These are phyloP conservation scores for Petunia secreta DNA, from an alignment of 257 asterid species.

Conservation along the genomic window DNA sequence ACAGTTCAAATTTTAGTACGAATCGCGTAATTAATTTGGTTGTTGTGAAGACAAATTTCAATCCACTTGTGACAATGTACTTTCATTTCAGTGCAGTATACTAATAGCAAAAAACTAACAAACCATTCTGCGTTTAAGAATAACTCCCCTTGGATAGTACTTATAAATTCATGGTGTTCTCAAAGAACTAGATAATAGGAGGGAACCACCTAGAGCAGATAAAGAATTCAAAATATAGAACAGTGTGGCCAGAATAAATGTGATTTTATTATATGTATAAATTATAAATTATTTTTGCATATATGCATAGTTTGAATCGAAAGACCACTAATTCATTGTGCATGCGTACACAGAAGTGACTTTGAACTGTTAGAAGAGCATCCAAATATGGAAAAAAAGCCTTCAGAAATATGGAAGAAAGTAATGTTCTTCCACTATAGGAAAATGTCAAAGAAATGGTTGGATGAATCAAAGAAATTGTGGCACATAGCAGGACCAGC, in stretches of 20 bases:
- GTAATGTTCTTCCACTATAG: neutral
- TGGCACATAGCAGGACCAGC: conserved; percentile 46
- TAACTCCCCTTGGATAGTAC: neutral
- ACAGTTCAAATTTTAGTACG: neutral
- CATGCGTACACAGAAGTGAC: neutral
- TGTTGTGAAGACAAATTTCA: neutral
- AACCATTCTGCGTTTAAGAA: neutral
- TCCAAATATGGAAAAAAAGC: conserved; percentile 17
- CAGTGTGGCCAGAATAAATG: neutral
- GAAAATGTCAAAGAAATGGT: conserved; percentile 9
- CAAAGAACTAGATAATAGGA: neutral
- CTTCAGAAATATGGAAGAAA: conserved; percentile 21
- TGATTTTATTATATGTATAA: neutral
- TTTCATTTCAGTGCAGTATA: neutral
- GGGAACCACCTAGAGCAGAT: neutral
- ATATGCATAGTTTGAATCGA: neutral
- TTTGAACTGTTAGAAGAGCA: conserved; percentile 15
- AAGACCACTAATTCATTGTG: neutral
- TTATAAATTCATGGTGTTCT: neutral
- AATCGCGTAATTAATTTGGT: neutral
- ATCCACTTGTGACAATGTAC: neutral
- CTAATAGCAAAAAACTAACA: neutral
- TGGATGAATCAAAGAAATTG: conserved; percentile 38
- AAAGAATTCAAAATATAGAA: neutral
- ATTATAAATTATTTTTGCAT: neutral